phyloP scores from a whole-genome alignment of 805 yeast genomes.

The Teunomyces cretensis region DNA sequence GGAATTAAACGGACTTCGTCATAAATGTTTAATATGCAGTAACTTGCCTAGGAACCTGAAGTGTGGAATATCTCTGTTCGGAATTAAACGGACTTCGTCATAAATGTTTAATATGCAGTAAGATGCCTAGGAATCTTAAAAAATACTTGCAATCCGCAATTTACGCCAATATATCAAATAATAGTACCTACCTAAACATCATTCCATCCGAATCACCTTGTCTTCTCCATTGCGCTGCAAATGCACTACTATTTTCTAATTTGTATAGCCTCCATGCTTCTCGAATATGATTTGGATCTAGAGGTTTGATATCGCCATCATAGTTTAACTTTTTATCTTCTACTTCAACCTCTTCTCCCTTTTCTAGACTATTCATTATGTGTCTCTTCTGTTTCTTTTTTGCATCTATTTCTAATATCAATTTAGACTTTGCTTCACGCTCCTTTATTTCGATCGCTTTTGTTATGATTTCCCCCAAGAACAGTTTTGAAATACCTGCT shows the following conservation, averaged over 20 bases:
- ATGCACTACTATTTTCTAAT: constrained; percentile 62
- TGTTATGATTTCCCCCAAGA: constrained; percentile 87
- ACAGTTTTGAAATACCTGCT: constrained; percentile 84
- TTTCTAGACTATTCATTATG: constrained; percentile 37
- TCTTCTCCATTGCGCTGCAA: constrained; percentile 64
- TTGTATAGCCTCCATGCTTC: constrained; percentile 85
- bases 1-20: background rate
- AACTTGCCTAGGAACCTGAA: too few relatives aligned
- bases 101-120: too few relatives aligned
- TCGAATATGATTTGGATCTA: constrained; percentile 79
- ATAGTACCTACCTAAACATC: constrained; percentile 54
- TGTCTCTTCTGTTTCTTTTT: constrained; percentile 40
- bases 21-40: too few relatives aligned
- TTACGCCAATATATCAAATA: background rate
- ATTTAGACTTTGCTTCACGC: constrained; percentile 46
- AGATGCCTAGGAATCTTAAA: too few relatives aligned
- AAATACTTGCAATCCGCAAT: too few relatives aligned
- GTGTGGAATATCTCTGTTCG: background rate
- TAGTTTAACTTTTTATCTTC: constrained; percentile 23
- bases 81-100: background rate
- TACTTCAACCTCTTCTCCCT: constrained; percentile 35
- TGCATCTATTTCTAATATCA: constrained; percentile 33
- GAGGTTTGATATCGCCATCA: constrained; percentile 55
- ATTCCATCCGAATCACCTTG: constrained; percentile 71
- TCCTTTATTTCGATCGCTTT: constrained; percentile 72